phyloP scores from a whole-genome alignment of 768 basidiomycete species.

The Termitomyces sp. region DNA sequence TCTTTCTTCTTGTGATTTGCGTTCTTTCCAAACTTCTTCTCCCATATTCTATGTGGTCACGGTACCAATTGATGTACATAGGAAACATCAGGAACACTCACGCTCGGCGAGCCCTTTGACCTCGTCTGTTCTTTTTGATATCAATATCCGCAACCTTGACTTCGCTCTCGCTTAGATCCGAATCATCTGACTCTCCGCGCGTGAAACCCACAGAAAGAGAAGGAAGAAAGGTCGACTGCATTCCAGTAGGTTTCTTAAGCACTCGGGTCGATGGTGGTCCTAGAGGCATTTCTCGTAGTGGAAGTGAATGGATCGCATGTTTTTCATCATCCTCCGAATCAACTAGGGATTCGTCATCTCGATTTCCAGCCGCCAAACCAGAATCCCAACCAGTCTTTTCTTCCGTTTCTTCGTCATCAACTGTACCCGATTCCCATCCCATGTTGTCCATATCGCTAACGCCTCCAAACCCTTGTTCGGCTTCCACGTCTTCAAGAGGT shows the following conservation, averaged over 20 bases:
- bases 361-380: constrained; percentile 32
- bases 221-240: constrained; percentile 73
- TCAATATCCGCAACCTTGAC: constrained; percentile 43
- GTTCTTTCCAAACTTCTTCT: constrained; percentile 88
- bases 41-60: constrained; percentile 80
- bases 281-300: constrained; percentile 15
- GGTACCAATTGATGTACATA: background rate
- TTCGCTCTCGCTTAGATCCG: constrained; percentile 71
- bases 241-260: constrained; percentile 18
- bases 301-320: constrained; percentile 18
- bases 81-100: constrained; percentile 40
- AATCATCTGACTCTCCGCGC: constrained; percentile 72
- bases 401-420: constrained; percentile 25
- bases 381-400: constrained; percentile 49
- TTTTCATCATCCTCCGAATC: constrained; percentile 28
- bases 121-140: constrained; percentile 81
- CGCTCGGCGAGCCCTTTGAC: constrained; percentile 93
- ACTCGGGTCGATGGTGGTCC: constrained; percentile 20
- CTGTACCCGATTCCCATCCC: constrained; percentile 40
- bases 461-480: constrained; percentile 17
- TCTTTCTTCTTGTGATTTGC: constrained; percentile 89
- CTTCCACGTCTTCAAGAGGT: constrained; percentile 14
- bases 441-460: constrained; percentile 21
- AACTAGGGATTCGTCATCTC: constrained; percentile 26
- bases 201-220: constrained; percentile 84